phyloP scores from a whole-genome alignment of 495 filamentous ascomycete species.

The Aspergillus bertholletiae region DNA sequence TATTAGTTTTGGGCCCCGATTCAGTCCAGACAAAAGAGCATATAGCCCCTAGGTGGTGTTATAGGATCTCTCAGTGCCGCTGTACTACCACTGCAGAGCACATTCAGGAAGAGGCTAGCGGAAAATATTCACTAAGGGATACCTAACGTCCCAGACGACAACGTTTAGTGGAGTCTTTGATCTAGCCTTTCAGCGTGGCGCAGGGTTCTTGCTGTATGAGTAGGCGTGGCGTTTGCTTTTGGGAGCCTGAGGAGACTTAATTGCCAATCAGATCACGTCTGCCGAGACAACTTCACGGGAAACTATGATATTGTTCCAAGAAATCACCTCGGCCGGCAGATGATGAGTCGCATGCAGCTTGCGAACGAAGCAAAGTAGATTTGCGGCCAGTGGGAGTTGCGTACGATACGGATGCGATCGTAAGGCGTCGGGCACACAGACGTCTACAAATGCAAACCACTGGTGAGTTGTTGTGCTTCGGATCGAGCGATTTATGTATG shows the following conservation, averaged over 20 bases:
- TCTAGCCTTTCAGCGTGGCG: conserved; percentile 18
- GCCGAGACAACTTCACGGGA: not conserved
- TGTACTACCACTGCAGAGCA: not conserved
- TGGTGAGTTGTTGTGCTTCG: not conserved
- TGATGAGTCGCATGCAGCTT: conserved; percentile 1
- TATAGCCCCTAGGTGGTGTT: not conserved
- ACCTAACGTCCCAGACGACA: conserved; percentile 9
- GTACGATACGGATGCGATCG: conserved; percentile 3
- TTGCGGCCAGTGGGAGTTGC: not conserved
- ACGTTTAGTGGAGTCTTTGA: conserved; percentile 20
- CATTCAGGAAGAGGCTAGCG: conserved; percentile 6
- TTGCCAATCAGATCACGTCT: conserved; percentile 16
- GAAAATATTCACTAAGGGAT: conserved; percentile 1
- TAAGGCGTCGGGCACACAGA: conserved; percentile 26
- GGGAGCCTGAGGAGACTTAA: conserved; percentile 12
- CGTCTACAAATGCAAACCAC: not conserved
- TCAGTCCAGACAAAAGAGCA: not conserved
- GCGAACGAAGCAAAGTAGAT: conserved; percentile 1
- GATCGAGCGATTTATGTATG: not conserved
- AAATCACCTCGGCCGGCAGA: not conserved
- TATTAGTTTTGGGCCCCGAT: conserved; percentile 11
- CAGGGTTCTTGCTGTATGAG: conserved; percentile 30
- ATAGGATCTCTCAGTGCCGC: not conserved
- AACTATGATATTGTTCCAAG: conserved; percentile 1
- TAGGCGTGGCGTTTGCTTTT: conserved; percentile 26